Conservation (phyloP, 1,284 basidiomycete genomes). For the Chondrostereum purpureum region DNA sequence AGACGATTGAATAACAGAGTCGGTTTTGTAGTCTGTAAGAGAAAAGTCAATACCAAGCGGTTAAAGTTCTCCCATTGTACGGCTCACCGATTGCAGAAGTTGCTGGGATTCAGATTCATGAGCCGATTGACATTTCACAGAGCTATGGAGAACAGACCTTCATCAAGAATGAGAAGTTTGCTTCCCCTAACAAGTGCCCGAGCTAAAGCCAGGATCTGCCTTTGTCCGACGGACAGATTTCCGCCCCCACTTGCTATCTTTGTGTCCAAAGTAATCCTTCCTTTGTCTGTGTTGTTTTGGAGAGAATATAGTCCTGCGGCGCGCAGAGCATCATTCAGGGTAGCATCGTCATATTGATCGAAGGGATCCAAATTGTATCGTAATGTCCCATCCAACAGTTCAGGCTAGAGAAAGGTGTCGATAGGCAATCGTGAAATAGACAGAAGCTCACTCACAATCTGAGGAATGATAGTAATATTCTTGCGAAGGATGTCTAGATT, state of each 20-base stretch:
- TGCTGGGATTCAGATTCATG: slow-evolving; percentile 30
- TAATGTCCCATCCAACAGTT: slow-evolving; percentile 53
- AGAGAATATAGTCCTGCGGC: slow-evolving; percentile 48
- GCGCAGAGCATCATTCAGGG: slow-evolving; percentile 48
- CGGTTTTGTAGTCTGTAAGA: slow-evolving; percentile 51
- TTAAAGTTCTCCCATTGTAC: background rate
- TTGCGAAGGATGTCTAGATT: slow-evolving; percentile 62
- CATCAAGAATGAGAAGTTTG: slow-evolving; percentile 55
- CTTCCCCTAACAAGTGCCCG: slow-evolving; percentile 51
- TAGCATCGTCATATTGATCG: slow-evolving; percentile 62
- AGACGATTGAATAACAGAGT: slow-evolving; percentile 51
- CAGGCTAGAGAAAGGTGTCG: slow-evolving; percentile 38
- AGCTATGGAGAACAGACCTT: slow-evolving; percentile 26
- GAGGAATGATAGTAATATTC: slow-evolving; percentile 58
- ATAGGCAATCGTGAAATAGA: slow-evolving; percentile 16
- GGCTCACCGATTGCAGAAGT: slow-evolving; percentile 45
- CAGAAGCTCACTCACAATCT: slow-evolving; percentile 29
- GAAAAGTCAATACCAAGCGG: slow-evolving; percentile 2
- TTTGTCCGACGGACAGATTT: slow-evolving; percentile 67
- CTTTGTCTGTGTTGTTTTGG: slow-evolving; percentile 43
- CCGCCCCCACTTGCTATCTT: slow-evolving; percentile 50
- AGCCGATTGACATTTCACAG: background rate
- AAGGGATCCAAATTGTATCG: slow-evolving; percentile 67
- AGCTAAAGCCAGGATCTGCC: slow-evolving; percentile 59
- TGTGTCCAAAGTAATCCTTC: slow-evolving; percentile 43